Evolutionary conservation across 2,329 filamentous ascomycete genomes (phyloP).

Genomic region (Fusarium concolor): DNA sequence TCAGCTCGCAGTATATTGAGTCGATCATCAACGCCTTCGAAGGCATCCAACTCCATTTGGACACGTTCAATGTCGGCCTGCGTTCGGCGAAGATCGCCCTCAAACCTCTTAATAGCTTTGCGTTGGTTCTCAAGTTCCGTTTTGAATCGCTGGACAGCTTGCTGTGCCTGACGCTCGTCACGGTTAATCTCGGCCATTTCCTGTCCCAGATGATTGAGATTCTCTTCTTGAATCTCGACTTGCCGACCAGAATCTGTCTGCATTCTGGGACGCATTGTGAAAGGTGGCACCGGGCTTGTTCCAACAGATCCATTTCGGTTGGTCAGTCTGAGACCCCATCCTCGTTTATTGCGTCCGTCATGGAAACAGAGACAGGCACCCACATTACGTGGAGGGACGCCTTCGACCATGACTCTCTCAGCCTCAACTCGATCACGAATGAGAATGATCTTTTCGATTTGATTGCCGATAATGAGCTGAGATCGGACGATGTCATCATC

Average conservation of each 20-base stretch:
- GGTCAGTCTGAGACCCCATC: conserved; percentile 70
- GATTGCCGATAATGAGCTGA: conserved; percentile 83
- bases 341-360: conserved; percentile 64
- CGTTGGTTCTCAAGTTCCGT: conserved; percentile 59
- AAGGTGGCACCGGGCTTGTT: conserved; percentile 60
- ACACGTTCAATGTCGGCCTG: conserved; percentile 66
- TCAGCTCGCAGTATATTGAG: conserved; percentile 69
- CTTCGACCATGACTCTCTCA: conserved; percentile 74
- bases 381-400: conserved; percentile 74
- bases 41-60: conserved; percentile 71
- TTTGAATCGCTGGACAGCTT: conserved; percentile 61
- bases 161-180: conserved; percentile 60
- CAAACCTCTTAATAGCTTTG: conserved; percentile 54
- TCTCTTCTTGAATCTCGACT: conserved; percentile 64
- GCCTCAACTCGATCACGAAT: conserved; percentile 76
- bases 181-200: conserved; percentile 66
- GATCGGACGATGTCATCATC: conserved; percentile 82
- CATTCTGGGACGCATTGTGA: conserved; percentile 74
- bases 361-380: conserved; percentile 77
- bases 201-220: conserved; percentile 63
- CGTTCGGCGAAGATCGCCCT: conserved; percentile 67
- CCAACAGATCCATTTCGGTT: conserved; percentile 55
- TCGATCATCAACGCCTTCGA: conserved; percentile 75
- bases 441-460: conserved; percentile 86
- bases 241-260: conserved; percentile 79